Base-by-base conservation (phyloP, 495 filamentous ascomycete genomes). In the Neurospora sp. region DNA sequence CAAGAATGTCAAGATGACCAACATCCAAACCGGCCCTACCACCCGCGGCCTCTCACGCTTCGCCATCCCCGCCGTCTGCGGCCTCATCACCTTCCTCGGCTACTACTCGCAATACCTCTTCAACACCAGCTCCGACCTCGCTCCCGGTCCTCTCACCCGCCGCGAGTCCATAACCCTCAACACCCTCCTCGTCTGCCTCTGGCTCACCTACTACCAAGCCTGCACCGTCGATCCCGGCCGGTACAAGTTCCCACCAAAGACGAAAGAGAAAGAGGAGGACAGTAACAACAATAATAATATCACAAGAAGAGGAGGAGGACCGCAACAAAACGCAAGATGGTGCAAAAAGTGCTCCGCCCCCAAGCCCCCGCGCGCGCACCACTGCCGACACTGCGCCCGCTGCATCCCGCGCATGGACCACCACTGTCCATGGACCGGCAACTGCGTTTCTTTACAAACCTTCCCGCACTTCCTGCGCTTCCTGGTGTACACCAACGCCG, bases 321-420 rank as follows among this genome's bases (percentile, higher is more conserved):
- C 14, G 5, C 23, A 62, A 60, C 20, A 66, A 62, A 62, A 31
- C 12, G 23, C 54, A 35, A 66, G 85, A 41, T 98, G 93, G 93
- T 99, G 96, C 81, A 90, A 90, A 78, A 97, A 93, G 82, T 99
- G 96, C 79, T 84, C 90, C 69, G 88, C 90, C 14, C 88, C 87
- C 20, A 98, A 98, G 77, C 93, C 96, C 11, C 92, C 92, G 8
- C 86, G 96, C 70, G 88, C 94, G 49, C 96, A 99, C 84, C 96
- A 99, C 84, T 99, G 96, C 85, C 92, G 91, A 76, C 89, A 87
- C 69, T 99, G 96, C 83, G 85, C 86, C 77, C 91, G 92, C 88
- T 99, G 96, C 82, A 91, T 98, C 74, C 92, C 94, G 2, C 94
- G 93, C 80, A 98, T 99, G 96, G 96, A 99, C 85, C 96, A 99